Evolutionary conservation across 768 basidiomycete species (phyloP).

Genomic region (Boletus patriciae): DNA sequence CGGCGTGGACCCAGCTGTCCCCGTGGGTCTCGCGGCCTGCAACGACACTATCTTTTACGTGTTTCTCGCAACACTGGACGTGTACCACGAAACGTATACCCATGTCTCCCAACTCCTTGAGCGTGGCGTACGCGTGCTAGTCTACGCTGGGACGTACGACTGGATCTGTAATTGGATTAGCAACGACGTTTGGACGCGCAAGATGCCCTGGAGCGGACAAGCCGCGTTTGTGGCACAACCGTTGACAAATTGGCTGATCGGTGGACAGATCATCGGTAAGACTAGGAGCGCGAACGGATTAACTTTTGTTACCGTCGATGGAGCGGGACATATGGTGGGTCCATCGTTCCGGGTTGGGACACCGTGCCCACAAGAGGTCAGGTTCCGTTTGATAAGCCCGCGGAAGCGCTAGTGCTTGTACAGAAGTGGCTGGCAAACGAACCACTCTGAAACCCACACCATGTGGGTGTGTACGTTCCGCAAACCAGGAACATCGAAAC

Average conservation of each 20-base stretch:
- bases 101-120: constrained; percentile 57
- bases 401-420: constrained; percentile 47
- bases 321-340: constrained; percentile 72
- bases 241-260: constrained; percentile 58
- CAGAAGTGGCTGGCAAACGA: constrained; percentile 43
- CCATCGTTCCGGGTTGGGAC: not conserved
- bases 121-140: constrained; percentile 65
- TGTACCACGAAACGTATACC: constrained; percentile 22
- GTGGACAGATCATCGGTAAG: constrained; percentile 46
- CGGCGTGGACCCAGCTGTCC: constrained; percentile 53
- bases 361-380: constrained; percentile 13
- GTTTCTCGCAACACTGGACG: constrained; percentile 48
- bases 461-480: not conserved
- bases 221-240: constrained; percentile 44
- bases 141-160: constrained; percentile 69
- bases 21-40: constrained; percentile 39
- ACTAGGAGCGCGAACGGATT: constrained; percentile 55
- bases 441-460: constrained; percentile 6
- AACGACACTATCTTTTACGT: constrained; percentile 40
- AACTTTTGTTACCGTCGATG: constrained; percentile 60
- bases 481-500: not conserved
- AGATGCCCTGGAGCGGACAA: constrained; percentile 65
- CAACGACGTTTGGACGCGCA: constrained; percentile 71
- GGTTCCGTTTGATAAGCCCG: constrained; percentile 61
- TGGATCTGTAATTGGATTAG: constrained; percentile 77